phyloP scores from a whole-genome alignment of 1,284 basidiomycete species.

The Mycena sp. region DNA sequence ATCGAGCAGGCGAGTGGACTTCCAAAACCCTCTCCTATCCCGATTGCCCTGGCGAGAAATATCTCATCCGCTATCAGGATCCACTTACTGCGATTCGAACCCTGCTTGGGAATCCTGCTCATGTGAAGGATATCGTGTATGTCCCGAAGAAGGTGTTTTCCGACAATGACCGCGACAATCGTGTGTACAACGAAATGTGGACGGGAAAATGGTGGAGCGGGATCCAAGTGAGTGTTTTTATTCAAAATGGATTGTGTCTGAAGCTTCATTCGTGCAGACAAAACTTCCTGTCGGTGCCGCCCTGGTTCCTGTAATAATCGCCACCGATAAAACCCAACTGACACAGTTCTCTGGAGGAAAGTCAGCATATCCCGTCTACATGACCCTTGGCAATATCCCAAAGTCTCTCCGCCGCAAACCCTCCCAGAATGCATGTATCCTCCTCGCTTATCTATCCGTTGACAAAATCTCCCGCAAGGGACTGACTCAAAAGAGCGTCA shows the following conservation, averaged over 20 bases:
- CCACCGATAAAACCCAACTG: conserved; percentile 44
- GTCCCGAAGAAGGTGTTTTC: no score
- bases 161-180: background rate
- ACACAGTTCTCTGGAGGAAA: conserved; percentile 37
- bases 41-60: no score
- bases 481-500: background rate
- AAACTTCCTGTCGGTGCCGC: conserved; percentile 53
- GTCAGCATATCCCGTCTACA: conserved; percentile 40
- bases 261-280: conserved; percentile 9
- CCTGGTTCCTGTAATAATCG: conserved; percentile 63
- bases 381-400: conserved; percentile 33
- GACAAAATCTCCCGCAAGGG: background rate
- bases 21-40: no score
- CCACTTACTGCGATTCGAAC: no score
- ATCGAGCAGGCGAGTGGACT: no score
- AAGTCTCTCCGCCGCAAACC: conserved; percentile 18
- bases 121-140: no score
- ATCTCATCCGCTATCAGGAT: no score
- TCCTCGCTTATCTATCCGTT: conserved; percentile 39
- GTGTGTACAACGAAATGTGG: conserved; percentile 48
- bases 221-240: conserved; percentile 40
- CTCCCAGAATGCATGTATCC: conserved; percentile 27
- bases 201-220: conserved; percentile 53
- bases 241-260: conserved; percentile 22
- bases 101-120: no score